A percentile compares a stretch with the other conserved stretches of the same genome.
Evolutionary conservation across 2,329 filamentous ascomycete genomes (phyloP).

Genomic region (Stylonectria norvegica): DNA sequence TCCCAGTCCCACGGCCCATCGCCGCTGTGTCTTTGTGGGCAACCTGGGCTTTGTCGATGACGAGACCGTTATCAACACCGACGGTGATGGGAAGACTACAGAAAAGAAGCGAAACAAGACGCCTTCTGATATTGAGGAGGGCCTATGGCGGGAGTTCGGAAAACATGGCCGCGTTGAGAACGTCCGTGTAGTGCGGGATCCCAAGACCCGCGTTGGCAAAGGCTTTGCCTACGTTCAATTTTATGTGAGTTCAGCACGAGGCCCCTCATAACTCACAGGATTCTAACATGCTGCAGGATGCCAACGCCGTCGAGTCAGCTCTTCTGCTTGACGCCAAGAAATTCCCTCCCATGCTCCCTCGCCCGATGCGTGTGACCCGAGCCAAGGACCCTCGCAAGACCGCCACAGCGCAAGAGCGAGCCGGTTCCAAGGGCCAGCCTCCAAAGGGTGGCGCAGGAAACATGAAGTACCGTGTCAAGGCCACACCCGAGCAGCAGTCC

Average conservation of each 20-base stretch:
- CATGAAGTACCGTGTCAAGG: conserved; percentile 65
- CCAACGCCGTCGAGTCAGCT: conserved; percentile 85
- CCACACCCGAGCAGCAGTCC: conserved; percentile 66
- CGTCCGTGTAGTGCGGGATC: conserved; percentile 86
- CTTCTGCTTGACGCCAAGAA: conserved; percentile 85
- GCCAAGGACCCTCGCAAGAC: conserved; percentile 72
- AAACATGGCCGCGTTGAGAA: conserved; percentile 81
- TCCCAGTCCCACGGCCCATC: conserved; percentile 76
- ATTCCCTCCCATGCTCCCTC: conserved; percentile 90
- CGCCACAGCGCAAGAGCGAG: conserved; percentile 41
- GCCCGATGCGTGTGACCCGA: conserved; percentile 78
- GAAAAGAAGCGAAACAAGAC: conserved; percentile 71
- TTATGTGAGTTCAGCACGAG: conserved; percentile 48
- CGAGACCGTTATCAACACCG: conserved; percentile 67
- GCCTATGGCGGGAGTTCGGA: conserved; percentile 78
- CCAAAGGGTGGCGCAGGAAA: conserved; percentile 38
- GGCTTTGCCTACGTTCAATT: conserved; percentile 98
- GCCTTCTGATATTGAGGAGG: conserved; percentile 87
- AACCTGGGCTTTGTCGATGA: conserved; percentile 96
- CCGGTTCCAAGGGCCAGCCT: conserved; percentile 31
- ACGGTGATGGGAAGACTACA: conserved; percentile 62
- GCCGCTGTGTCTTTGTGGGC: conserved; percentile 91
- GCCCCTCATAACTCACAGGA: conserved; percentile 1
- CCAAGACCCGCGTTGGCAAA: conserved; percentile 89
- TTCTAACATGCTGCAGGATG: conserved; percentile 51